Evolutionary conservation across 1,284 basidiomycete species (phyloP).

Genomic region (Malassezia slooffiae): DNA sequence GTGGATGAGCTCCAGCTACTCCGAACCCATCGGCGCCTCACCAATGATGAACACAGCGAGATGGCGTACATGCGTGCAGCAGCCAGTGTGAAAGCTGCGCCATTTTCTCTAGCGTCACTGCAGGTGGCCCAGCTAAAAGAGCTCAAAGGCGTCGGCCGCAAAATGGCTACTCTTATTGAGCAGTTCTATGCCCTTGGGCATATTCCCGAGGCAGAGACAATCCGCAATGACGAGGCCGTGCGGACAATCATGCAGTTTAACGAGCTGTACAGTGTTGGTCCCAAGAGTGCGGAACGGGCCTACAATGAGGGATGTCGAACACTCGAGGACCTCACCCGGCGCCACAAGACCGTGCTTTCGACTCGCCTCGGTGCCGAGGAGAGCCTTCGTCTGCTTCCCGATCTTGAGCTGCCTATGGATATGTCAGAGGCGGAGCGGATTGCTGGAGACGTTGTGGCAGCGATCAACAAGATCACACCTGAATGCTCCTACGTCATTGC

Average conservation of each 20-base stretch:
- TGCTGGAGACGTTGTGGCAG: constrained; percentile 4
- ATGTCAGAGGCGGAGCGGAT: constrained; percentile 12
- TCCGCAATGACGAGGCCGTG: constrained; percentile 25
- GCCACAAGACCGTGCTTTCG: constrained; percentile 15
- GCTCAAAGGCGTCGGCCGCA: constrained; percentile 36
- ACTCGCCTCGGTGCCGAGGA: constrained; percentile 4
- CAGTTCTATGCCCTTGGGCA: constrained; percentile 25
- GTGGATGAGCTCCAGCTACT: constrained; percentile 34
- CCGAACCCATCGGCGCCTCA: constrained; percentile 28
- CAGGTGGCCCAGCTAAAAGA: constrained; percentile 14
- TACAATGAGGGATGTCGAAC: constrained; percentile 31
- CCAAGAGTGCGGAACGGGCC: constrained; percentile 26
- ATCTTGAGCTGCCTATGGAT: constrained; percentile 8
- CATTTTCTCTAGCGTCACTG: constrained; percentile 15
- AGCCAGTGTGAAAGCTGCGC: constrained; percentile 33
- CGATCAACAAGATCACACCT: too few species aligned
- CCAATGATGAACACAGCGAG: constrained; percentile 26
- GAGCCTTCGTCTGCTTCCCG: constrained; percentile 15
- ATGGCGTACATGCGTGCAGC: constrained; percentile 41
- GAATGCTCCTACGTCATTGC: constrained; percentile 8
- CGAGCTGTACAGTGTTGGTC: constrained; percentile 39
- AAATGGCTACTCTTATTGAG: constrained; percentile 24
- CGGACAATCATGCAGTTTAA: constrained; percentile 29
- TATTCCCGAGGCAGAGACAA: constrained; percentile 34
- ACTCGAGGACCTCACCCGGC: constrained; percentile 27